Evolutionary conservation across 441 rosid species (phyloP), one percentile per base, ranked within the genome.

Genomic region (Euphorbia celastroides): DNA sequence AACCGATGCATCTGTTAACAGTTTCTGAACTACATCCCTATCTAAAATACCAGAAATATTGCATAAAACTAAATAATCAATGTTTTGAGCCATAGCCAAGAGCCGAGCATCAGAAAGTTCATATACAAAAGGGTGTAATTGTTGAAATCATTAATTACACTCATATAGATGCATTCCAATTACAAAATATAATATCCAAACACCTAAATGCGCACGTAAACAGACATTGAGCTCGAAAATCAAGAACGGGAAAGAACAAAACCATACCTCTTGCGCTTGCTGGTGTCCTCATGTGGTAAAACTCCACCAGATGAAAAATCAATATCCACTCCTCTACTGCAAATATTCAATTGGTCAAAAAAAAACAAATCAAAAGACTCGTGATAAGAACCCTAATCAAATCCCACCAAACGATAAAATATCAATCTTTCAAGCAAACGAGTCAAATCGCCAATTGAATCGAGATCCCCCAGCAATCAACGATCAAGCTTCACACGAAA

Each of bases 241-340:
- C 8, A 59, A 27, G 28, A 36, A 1, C 0, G 6, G 9, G 5
- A 5, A 13, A 59, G 32, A 55, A 27, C 9, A 44, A 38, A 19
- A n/a, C 7, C 19, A 48, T 73, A 86, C 96, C 93, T 87, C 83
- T n/a, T n/a, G n/a, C n/a, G 38, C 4, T 34, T 4, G 38, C 38
- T 3, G 9, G 5, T 4, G 38, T 68, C 70, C 63, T 77, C 84
- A 56, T 63, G 78, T 23, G 75, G 71, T 48, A 60, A 72, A 68
- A 44, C 70, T 20, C 70, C 85, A 73, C 54, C 81, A 66, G 82
- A 75, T 51, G 86, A 78, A 62, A 83, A 81, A 41, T 74, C 86
- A 72, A 75, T 70, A 14, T 73, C 85, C 52, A 9, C 66, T 2
- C 62, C 57, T 16, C 42, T 68, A 60, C 84, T 74, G 59, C 54